Conservation (phyloP, 371 early-diverging fungal species). For the Rhizopus arrhizus region DNA sequence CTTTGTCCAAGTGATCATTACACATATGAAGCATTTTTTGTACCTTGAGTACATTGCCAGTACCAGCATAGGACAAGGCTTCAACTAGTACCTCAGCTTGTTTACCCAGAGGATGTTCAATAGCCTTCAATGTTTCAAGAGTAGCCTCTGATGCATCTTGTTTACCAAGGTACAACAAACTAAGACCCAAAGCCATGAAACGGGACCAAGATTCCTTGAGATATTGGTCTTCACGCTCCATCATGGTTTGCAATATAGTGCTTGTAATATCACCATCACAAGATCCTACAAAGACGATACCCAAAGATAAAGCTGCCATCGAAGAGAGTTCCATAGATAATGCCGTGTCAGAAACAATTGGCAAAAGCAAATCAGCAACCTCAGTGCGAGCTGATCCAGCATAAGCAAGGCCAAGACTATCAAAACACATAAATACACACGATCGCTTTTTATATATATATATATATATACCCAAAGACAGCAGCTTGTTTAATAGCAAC, state of each 20-base stretch:
- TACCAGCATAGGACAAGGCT: constrained; percentile 89
- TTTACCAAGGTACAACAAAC: constrained; percentile 85
- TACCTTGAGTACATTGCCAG: constrained; percentile 95
- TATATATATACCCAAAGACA: constrained; percentile 64
- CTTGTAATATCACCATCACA: constrained; percentile 92
- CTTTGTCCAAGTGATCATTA: constrained; percentile 90
- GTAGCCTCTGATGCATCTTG: constrained; percentile 91
- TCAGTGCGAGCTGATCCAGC: constrained; percentile 90
- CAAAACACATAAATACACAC: neutral
- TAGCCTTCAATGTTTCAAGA: constrained; percentile 91
- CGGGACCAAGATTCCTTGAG: constrained; percentile 82
- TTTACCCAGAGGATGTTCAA: constrained; percentile 90
- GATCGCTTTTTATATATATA: neutral
- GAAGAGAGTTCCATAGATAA: constrained; percentile 88
- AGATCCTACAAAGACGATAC: constrained; percentile 89
- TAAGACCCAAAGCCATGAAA: constrained; percentile 93
- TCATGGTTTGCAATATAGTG: constrained; percentile 91
- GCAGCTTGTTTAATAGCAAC: constrained; percentile 60
- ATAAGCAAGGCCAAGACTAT: constrained; percentile 91
- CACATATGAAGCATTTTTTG: constrained; percentile 95
- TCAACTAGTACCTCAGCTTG: constrained; percentile 87
- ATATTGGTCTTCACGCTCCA: constrained; percentile 87
- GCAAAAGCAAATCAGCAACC: constrained; percentile 79
- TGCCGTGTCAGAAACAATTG: constrained; percentile 82
- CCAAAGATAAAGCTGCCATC: constrained; percentile 89